Percentiles rank a stretch among this genome's conserved stretches.
Evolutionary conservation across 1,139 yeast genomes (phyloP).

Genomic region (Magnusiomyces paraingens): DNA sequence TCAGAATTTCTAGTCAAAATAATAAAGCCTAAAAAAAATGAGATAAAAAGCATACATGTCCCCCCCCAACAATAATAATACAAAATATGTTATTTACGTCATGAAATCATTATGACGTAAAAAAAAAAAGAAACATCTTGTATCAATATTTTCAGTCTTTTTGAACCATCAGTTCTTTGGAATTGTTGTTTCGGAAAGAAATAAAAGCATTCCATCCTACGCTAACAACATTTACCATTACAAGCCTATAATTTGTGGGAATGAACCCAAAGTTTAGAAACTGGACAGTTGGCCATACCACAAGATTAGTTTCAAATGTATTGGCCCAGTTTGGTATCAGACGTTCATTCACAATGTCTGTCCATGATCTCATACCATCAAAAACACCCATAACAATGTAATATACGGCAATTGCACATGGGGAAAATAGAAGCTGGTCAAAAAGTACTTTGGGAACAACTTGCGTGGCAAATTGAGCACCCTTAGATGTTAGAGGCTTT

Average conservation of each 20-base stretch:
- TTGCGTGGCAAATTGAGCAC: conserved; percentile 31
- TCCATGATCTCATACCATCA: conserved; percentile 27
- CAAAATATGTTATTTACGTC: background rate
- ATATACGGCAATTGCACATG: conserved; percentile 42
- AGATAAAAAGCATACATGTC: background rate
- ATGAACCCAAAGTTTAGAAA: conserved; percentile 60
- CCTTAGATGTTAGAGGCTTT: conserved; percentile 20
- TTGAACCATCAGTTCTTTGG: background rate
- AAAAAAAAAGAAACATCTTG: background rate
- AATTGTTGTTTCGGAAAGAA: conserved; percentile 43
- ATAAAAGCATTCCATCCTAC: conserved; percentile 83
- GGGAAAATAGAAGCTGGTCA: conserved; percentile 77
- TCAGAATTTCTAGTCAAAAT: background rate
- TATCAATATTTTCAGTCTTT: background rate
- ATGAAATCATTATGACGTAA: background rate
- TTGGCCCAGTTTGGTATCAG: conserved; percentile 25
- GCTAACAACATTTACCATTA: conserved; percentile 65
- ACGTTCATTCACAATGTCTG: conserved; percentile 13
- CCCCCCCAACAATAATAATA: background rate
- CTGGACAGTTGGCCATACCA: conserved; percentile 84
- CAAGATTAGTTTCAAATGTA: conserved; percentile 67
- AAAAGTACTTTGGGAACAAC: conserved; percentile 46
- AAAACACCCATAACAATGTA: conserved; percentile 59
- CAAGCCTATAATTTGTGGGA: conserved; percentile 61
- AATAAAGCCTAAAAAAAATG: no score